Conservation (phyloP, 306 rosid genomes). For the Sphenostylis stenocarpa region DNA sequence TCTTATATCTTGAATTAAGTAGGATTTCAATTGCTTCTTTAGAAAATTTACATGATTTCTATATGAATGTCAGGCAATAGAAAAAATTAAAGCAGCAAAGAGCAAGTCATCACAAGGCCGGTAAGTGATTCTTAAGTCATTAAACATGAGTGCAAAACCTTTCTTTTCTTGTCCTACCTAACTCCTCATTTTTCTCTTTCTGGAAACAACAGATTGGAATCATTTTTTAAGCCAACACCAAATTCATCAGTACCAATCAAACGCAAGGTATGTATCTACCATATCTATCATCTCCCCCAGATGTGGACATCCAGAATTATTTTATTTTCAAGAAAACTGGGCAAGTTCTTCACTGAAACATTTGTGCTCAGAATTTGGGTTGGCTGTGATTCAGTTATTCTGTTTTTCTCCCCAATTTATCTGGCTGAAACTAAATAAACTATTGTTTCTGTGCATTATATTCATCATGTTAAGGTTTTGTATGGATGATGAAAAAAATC, state of each 20-base stretch:
- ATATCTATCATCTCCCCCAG: slow-evolving; percentile 18
- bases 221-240: slow-evolving; percentile 81
- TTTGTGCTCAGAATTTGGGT: slow-evolving; percentile 16
- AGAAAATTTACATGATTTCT: slow-evolving; percentile 32
- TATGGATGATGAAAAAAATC: not conserved
- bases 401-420: slow-evolving; percentile 10
- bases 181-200: slow-evolving; percentile 29
- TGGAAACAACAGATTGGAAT: slow-evolving; percentile 62
- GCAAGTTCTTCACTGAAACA: not conserved
- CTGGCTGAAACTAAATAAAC: slow-evolving; percentile 20
- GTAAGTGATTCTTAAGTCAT: slow-evolving; percentile 44
- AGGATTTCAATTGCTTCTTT: slow-evolving; percentile 31
- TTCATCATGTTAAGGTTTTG: slow-evolving; percentile 2
- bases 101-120: slow-evolving; percentile 95
- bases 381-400: slow-evolving; percentile 18
- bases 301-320: slow-evolving; percentile 6
- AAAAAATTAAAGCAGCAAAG: slow-evolving; percentile 94
- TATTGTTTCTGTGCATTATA: slow-evolving; percentile 21
- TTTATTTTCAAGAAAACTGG: not conserved
- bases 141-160: not conserved
- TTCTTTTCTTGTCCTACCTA: slow-evolving; percentile 23
- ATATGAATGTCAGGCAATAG: slow-evolving; percentile 66
- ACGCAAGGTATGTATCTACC: slow-evolving; percentile 67
- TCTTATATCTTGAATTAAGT: too few relatives aligned
- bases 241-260: slow-evolving; percentile 69